Evolutionary conservation across 2,329 filamentous ascomycete species (phyloP).

Genomic region (Fusarium mundagurra): DNA sequence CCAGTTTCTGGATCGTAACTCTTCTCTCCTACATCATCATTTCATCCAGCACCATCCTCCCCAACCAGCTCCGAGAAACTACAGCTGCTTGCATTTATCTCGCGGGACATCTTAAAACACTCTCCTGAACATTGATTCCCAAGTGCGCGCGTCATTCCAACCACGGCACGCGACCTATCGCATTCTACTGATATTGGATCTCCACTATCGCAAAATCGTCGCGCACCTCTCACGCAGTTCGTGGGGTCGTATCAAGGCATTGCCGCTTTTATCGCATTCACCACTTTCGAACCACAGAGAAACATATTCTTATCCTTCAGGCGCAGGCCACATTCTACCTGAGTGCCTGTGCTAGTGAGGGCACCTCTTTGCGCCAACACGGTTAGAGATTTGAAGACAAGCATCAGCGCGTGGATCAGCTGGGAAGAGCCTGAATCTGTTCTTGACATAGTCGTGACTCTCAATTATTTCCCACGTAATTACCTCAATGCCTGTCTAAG

Average conservation of each 20-base stretch:
- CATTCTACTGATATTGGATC: slow-evolving; percentile 19
- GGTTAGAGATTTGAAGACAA: slow-evolving; percentile 38
- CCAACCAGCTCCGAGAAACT: not conserved
- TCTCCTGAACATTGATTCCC: not conserved
- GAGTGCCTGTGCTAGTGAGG: slow-evolving; percentile 9
- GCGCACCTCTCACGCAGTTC: slow-evolving; percentile 1
- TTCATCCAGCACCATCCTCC: not conserved
- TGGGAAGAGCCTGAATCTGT: slow-evolving; percentile 38
- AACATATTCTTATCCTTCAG: not conserved
- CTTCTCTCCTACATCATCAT: slow-evolving; percentile 40
- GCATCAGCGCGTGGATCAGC: slow-evolving; percentile 37
- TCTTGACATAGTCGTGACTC: slow-evolving; percentile 49
- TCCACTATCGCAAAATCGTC: slow-evolving; percentile 11
- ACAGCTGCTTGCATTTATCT: not conserved
- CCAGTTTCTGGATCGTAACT: slow-evolving; percentile 9
- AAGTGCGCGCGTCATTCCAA: slow-evolving; percentile 5
- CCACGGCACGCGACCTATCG: slow-evolving; percentile 26
- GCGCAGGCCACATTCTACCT: slow-evolving; percentile 3
- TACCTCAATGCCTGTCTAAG: slow-evolving; percentile 44
- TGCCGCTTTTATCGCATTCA: not conserved
- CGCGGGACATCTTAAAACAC: not conserved
- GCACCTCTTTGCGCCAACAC: slow-evolving; percentile 28
- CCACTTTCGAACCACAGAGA: not conserved
- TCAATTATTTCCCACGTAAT: slow-evolving; percentile 49
- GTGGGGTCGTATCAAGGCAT: not conserved